Evolutionary conservation across 192 early-diverging fungal species (phyloP), one percentile per base, ranked within the genome.

Genomic region (Tieghemiomyces parasiticus): DNA sequence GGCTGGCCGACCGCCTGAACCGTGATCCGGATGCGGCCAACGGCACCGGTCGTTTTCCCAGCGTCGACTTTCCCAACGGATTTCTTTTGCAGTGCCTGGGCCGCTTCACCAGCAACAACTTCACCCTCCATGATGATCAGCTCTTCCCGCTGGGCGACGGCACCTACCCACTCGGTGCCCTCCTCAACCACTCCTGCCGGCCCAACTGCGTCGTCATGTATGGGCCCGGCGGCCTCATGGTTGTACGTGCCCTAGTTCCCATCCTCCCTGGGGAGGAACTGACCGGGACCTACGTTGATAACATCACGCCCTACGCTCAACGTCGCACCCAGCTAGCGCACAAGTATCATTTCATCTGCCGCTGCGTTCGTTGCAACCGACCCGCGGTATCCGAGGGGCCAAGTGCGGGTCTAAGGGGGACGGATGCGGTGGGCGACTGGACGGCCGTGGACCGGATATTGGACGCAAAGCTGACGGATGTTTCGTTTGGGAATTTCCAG

Each of bases 131-230:
- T 35, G 82, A 84, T 59, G 46, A 66, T 9, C 75, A 86, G 46
- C 59, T 85, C 32, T 86, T 84, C 61, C 62, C 68, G 10, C 64
- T 78, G 63, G 85, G 76, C 0, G 83, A 87, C 52, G 81, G 80
- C 1, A 80, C 80, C 4, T 72, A 61, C 46, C 83, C 84, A 1
- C 46, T 87, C 1, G 84, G 78, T 2, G 66, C 85, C 4, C 61
- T 85, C 14, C 70, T 79, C 45, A 82, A 85, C 56, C 83, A 87
- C 60, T 84, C 83, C 14, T 87, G 85, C 62, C 65, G 61, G 19
- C 83, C 85, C 12, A 84, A 84, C 60, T 69, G 74, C 25, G 72
- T 74, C 32, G 71, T 77, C 2, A 68, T 78, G 61, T 86, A 80
- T 49, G 26, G 12, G 25, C 68, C 74, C 44, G 71, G 69, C 2